Conservation (phyloP, 306 rosid species). For the Malus sylvestris region DNA sequence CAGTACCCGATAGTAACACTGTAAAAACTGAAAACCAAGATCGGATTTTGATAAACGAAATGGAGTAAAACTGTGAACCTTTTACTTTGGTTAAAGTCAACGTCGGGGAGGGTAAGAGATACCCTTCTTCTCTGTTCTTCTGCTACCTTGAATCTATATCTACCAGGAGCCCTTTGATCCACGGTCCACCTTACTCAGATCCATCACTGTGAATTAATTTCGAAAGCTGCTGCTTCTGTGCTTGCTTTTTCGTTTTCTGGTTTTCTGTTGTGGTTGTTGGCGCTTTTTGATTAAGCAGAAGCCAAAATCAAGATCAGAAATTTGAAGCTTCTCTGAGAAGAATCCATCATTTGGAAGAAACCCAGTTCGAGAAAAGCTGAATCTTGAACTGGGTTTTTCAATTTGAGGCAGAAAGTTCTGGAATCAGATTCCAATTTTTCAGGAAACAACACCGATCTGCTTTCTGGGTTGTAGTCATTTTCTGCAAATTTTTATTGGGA, state of each 20-base stretch:
- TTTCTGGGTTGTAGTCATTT: not conserved
- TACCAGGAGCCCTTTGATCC: not conserved
- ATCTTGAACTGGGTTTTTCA: conserved; percentile 1
- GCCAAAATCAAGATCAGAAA: not conserved
- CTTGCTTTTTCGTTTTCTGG: not conserved
- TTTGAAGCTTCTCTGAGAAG: not conserved
- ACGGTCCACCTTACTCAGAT: not conserved
- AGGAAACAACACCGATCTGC: not conserved
- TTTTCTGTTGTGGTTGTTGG: not conserved
- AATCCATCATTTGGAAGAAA: not conserved
- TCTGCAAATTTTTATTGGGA: not conserved
- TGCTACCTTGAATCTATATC: not conserved
- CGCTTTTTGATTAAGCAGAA: not conserved
- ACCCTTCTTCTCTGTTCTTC: not conserved
- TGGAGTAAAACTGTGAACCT: not conserved
- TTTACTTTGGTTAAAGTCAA: conserved; percentile 18
- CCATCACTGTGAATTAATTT: no score
- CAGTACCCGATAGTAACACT: not conserved
- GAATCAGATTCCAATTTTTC: not conserved
- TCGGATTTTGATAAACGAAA: not conserved
- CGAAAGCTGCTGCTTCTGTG: not conserved
- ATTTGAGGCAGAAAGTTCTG: not conserved
- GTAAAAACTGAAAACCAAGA: not conserved
- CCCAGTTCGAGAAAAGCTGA: not conserved
- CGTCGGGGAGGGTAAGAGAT: no score